Evolutionary conservation across 2,329 filamentous ascomycete species (phyloP), one percentile per base, ranked within the genome.

Genomic region (Torrubiella hemipterigena): DNA sequence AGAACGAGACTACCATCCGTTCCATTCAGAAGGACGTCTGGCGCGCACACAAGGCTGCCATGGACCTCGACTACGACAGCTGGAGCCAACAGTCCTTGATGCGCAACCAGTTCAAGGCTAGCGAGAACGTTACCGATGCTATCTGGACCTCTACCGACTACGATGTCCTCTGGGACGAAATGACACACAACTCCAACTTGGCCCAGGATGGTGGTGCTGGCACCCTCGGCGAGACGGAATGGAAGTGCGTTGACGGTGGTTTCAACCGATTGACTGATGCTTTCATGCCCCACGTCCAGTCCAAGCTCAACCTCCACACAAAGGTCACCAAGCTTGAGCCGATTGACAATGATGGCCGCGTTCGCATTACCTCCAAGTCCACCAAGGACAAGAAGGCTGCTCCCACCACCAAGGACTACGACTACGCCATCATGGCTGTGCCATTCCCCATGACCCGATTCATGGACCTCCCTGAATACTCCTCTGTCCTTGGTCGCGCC

Each of bases 91-190:
- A 51, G 2, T 41, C 42, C 3, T 48, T 49, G 18, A 43, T 57
- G 29, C 52, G 53, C 5, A 40, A 57, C 20, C 44, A 50, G 3
- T 46, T 60, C 11, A 41, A 46, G 12, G 46, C 52, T 1, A 50
- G 51, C 23, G 42, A 50, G 8, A 59, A 60, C 27, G 46, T 52
- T 8, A 58, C 56, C 0, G 57, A 59, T 13, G 46, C 52, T 24
- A 48, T 55, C 17, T 25, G 31, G 27, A 47, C 47, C 19, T 40
- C 30, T 13, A 44, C 36, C 23, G 51, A 54, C 34, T 54, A 53
- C 29, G 45, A 52, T 20, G 37, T 52, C 7, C 48, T 53, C 24
- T 51, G 50, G 50, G 46, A 54, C 17, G 48, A 54, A 30, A 41
- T 49, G 36, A 42, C 49, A 30, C 49, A 51, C 29, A 52, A 52